Percentiles rank a stretch among this genome's conserved stretches.
Conservation (phyloP, 2,329 filamentous ascomycete genomes). For the Penicillium paneum region DNA sequence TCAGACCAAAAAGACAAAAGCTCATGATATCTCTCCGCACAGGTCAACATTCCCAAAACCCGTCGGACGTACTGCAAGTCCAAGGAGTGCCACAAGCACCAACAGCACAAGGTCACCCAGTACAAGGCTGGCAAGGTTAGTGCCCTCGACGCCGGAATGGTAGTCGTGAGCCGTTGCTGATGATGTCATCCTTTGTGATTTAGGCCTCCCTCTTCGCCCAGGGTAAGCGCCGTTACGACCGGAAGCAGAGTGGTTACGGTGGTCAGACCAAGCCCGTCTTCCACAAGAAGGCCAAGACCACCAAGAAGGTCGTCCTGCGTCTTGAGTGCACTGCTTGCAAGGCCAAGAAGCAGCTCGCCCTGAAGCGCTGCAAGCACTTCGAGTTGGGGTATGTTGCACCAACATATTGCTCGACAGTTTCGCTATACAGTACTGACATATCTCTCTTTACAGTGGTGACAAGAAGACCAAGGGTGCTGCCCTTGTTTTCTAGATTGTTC, state of each 20-base stretch:
- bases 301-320: constrained; percentile 99
- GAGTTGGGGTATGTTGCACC: constrained; percentile 80
- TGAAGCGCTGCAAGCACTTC: constrained; percentile 99
- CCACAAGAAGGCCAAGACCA: constrained; percentile 99
- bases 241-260: constrained; percentile 99
- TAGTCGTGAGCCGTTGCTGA: constrained; percentile 23
- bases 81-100: constrained; percentile 91
- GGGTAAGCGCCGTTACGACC: constrained; percentile 99
- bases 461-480: constrained; percentile 99
- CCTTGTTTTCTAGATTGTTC: constrained; percentile 86
- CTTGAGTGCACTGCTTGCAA: constrained; percentile 98
- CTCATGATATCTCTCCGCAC: constrained; percentile 28
- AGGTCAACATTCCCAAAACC: constrained; percentile 99
- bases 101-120: constrained; percentile 89
- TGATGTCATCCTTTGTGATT: constrained; percentile 18
- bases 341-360: constrained; percentile 93
- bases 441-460: constrained; percentile 72
- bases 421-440: constrained; percentile 42
- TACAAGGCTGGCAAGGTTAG: constrained; percentile 92
- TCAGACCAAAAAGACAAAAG: constrained; percentile 11
- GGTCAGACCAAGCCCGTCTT: constrained; percentile 99
- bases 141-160: constrained; percentile 25
- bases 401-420: not conserved
- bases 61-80: constrained; percentile 97
- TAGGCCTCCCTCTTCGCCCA: constrained; percentile 91